A percentile compares a stretch with the other conserved stretches of the same genome.
Evolutionary conservation across 2,329 filamentous ascomycete species (phyloP).

Genomic region (Dothistroma pini): DNA sequence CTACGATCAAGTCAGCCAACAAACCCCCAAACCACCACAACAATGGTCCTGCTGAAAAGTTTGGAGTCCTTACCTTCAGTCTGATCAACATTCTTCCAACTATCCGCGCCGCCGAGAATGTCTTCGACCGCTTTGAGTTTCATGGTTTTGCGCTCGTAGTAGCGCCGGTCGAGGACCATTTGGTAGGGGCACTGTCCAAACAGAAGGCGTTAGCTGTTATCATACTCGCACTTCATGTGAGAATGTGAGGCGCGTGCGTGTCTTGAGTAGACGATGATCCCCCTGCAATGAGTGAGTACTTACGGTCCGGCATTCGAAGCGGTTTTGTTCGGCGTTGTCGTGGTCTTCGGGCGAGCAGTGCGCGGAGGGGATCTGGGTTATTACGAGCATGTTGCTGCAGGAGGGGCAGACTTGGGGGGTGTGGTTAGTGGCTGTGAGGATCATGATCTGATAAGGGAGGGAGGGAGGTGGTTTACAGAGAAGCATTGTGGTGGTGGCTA

Average conservation of each 20-base stretch:
- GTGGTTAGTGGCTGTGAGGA: slow-evolving; percentile 3
- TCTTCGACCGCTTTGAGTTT: slow-evolving; percentile 84
- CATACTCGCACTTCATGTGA: too few species aligned
- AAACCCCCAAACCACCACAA: too few species aligned
- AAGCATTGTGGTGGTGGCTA: slow-evolving; percentile 50
- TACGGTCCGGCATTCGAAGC: slow-evolving; percentile 87
- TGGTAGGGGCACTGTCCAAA: slow-evolving; percentile 63
- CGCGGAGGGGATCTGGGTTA: slow-evolving; percentile 50
- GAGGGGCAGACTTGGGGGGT: slow-evolving; percentile 67
- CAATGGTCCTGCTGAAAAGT: background rate
- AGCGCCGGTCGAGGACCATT: slow-evolving; percentile 72
- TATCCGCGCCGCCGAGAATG: slow-evolving; percentile 81
- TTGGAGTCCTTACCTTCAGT: slow-evolving; percentile 51
- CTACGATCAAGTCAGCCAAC: slow-evolving; percentile 37
- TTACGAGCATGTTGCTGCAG: slow-evolving; percentile 79
- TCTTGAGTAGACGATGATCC: too few species aligned
- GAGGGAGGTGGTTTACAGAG: slow-evolving; percentile 53
- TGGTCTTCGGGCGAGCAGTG: slow-evolving; percentile 35
- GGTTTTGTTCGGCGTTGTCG: slow-evolving; percentile 55
- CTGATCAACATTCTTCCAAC: slow-evolving; percentile 91
- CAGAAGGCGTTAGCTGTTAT: background rate
- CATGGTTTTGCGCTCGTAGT: slow-evolving; percentile 77
- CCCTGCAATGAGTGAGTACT: background rate
- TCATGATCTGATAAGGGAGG: background rate
- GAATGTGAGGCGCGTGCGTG: too few species aligned